Base-by-base conservation (phyloP, 129 eudicot species). In the Deinandra increscens region DNA sequence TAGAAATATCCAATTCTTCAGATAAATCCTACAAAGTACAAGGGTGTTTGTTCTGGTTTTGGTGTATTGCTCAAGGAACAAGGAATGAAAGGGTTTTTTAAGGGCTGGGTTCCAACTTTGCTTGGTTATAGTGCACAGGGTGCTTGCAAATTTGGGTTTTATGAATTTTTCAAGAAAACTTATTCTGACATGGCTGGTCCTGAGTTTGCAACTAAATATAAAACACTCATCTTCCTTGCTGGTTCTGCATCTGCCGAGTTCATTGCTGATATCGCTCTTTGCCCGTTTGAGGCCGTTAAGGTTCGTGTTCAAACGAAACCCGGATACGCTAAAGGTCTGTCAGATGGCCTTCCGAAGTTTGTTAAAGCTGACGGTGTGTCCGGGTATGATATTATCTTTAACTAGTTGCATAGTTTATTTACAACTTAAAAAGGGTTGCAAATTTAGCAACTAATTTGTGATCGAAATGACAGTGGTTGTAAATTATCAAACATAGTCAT, bases 211-310 rank as follows among this genome's bases (percentile, higher is more conserved):
- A 43, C 95, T 49, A 88, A 88, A 55, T 88, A 88, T 81, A 88
- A 88, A 83, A 88, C 89, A 12, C 48, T 83, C 59, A 86, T 88
- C 73, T 88, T 83, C 81, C 89, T 88, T 70, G 96, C 89, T 49
- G 92, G 96, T 20, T 83, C 92, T 15, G 96, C 96, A 31, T 88
- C 96, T 53, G 96, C 96, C 56, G 92, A 88, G 68, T 85, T 88
- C 36, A 81, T 88, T 50, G 96, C 96, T 17, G 96, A 86, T 46
- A 44, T 88, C 77, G 89, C 96, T 61, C 79, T 88, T 18, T 88
- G 96, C 77, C 96, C 96, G 36, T 54, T 88, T 15, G 96, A 88
- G 79, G 96, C 96, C 36, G 92, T 88, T 46, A 88, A 88, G 78
- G 92, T 88, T 60, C 89, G 96, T 14, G 92, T 88, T 12, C 96